Evolutionary conservation across 768 basidiomycete species (phyloP), one percentile per base, ranked within the genome.

Genomic region (Imleria badia): DNA sequence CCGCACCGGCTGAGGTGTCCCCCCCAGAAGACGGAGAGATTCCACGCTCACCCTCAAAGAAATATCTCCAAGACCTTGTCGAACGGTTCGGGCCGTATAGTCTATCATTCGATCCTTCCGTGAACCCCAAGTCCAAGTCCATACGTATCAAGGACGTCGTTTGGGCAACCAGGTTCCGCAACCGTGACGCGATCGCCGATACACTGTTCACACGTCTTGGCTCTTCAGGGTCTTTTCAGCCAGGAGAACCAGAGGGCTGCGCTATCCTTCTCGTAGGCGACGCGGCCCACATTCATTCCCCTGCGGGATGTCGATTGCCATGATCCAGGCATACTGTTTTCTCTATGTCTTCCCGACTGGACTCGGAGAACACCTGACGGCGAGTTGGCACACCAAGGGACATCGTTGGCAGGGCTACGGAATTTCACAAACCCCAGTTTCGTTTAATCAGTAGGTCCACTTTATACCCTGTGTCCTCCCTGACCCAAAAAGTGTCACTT

Each of bases 121-220:
- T 71, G 13, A 75, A 76, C 51, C 62, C 73, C 17, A 60, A 54
- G 6, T n/a, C 42, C 29, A 68, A 58, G 33, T 62, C 73, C 2
- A 45, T 76, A 5, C 58, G 60, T 23, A 75, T 81, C 48, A 67
- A 68, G 23, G 66, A 78, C 26, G 65, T 72, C 6, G 20, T 78
- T 23, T 82, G 79, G 79, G 70, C 76, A 14, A 74, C 77, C 13
- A 72, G 79, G 41, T 82, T 78, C 71, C 72, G 76, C 52, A 78
- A 75, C 23, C 77, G 73, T 56, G 73, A 75, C 20, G 76, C 78
- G 35, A 69, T 78, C 42, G 79, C 78, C 3, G 77, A 78, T 19
- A 70, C 58, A 6, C 66, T 63, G n/a, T 74, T 78, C 47, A 60
- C 68, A 22, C 72, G 70, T 26, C 62, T 75, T 4, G 64, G 66